These are phyloP conservation scores for Exophiala sp. DNA, from an alignment of 2,329 filamentous ascomycete genomes.

Conservation along the genomic window DNA sequence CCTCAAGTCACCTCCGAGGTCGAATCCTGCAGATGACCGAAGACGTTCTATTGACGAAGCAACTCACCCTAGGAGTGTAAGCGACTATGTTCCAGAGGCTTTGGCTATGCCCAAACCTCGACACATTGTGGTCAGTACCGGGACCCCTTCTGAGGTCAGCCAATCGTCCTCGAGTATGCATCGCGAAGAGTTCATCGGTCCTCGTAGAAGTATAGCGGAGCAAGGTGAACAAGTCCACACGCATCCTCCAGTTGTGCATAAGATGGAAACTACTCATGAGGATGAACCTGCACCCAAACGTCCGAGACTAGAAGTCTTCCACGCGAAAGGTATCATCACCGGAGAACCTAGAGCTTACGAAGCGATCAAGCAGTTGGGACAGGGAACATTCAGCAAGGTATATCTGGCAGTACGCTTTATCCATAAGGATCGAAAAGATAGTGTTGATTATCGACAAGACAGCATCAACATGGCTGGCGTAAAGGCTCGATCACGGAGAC, in stretches of 20 bases:
- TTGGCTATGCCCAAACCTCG: constrained; percentile 64
- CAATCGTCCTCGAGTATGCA: constrained; percentile 56
- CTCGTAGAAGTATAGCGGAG: constrained; percentile 68
- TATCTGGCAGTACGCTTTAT: constrained; percentile 82
- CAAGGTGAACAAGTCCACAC: constrained; percentile 65
- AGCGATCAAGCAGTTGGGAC: constrained; percentile 74
- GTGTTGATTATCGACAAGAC: constrained; percentile 35
- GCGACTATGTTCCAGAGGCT: constrained; percentile 78
- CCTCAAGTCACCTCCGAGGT: constrained; percentile 31
- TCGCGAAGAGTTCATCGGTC: constrained; percentile 76
- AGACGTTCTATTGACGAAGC: constrained; percentile 21
- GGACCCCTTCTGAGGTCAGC: constrained; percentile 46
- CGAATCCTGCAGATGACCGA: constrained; percentile 19
- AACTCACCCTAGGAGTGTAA: constrained; percentile 74
- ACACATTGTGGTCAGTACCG: constrained; percentile 65
- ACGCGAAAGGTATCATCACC: constrained; percentile 64
- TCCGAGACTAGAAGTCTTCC: constrained; percentile 58
- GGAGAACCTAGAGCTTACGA: constrained; percentile 73
- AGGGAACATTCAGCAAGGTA: constrained; percentile 94
- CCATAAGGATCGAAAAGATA: constrained; percentile 44
- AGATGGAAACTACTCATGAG: constrained; percentile 48
- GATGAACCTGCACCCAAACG: constrained; percentile 30
- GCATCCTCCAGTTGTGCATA: constrained; percentile 61
- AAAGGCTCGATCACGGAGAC: constrained; percentile 61
- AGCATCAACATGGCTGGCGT: constrained; percentile 40